Evolutionary conservation across 495 filamentous ascomycete species (phyloP), one percentile per base, ranked within the genome.

Genomic region (Neurospora sp.): DNA sequence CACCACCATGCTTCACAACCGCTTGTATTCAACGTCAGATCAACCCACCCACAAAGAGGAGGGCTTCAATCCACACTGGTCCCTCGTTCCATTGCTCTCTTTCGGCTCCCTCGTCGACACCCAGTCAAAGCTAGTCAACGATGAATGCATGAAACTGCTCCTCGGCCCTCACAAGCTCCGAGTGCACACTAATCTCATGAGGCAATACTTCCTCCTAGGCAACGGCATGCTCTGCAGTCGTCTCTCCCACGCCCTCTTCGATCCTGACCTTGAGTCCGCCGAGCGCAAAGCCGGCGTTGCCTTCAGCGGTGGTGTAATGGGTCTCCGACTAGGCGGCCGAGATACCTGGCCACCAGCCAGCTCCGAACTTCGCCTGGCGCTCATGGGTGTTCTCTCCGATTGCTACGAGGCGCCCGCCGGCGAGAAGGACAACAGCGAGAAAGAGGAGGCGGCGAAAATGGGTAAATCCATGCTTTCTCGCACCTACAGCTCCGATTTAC

Each of bases 311-410:
- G 90, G 90, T 9, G 84, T 86, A 68, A 94, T 96, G 83, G 96
- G 96, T 3, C 84, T 98, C 44, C 90, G 92, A 10, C 81, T 98
- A 1, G 92, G 91, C 9, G 89, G 85, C 20, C 87, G 93, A 72
- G 88, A 92, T 68, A 92, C 86, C 37, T 98, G 95, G 96, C 95
- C 95, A 35, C 95, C 96, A 9, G 93, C 94, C 40, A 96, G 92
- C 79, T 97, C 94, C 6, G 96, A 99, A 76, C 83, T 99, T 39
- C 89, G 93, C 1, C 85, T 98, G 3, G 93, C 93, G 16, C 84
- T 99, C 45, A 97, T 94, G 86, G 95, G 93, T 0, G 86, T 98
- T 14, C 84, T 99, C 14, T 88, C 87, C 3, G 95, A 97, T 73
- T 91, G 89, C 73, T 93, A 93, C 73, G 76, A 78, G 73, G 80